Evolutionary conservation across 2,329 filamentous ascomycete genomes (phyloP).

Genomic region (Pseudocercospora musae): DNA sequence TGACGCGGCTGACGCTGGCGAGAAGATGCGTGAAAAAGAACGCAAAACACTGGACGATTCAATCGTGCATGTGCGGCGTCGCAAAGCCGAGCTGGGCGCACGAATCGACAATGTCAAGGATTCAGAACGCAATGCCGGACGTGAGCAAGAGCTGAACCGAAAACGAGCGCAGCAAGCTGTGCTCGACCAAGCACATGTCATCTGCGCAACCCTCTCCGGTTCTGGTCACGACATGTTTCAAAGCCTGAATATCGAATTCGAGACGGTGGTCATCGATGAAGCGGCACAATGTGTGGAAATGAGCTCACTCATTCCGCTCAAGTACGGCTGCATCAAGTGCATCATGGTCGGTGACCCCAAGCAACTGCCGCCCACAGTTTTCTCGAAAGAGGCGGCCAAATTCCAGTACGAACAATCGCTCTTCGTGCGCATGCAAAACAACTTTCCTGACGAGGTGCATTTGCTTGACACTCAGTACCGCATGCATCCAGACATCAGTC

Average conservation of each 20-base stretch:
- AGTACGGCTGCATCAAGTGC: constrained; percentile 95
- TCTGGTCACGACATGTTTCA: constrained; percentile 98
- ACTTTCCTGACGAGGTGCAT: constrained; percentile 83
- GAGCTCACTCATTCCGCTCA: constrained; percentile 91
- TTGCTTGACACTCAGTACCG: constrained; percentile 97
- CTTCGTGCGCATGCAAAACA: constrained; percentile 97
- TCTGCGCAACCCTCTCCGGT: constrained; percentile 92
- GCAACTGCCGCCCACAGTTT: constrained; percentile 90
- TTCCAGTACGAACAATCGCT: constrained; percentile 97
- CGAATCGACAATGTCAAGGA: constrained; percentile 87
- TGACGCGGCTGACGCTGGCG: constrained; percentile 50
- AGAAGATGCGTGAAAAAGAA: constrained; percentile 41
- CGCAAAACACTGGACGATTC: constrained; percentile 68
- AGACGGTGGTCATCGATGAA: constrained; percentile 97
- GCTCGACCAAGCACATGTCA: constrained; percentile 82
- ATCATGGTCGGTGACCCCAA: constrained; percentile 97
- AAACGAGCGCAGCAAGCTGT: constrained; percentile 86
- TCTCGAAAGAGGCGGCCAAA: constrained; percentile 85
- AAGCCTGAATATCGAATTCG: constrained; percentile 89
- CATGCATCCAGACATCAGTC: constrained; percentile 96
- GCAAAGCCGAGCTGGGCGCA: constrained; percentile 71
- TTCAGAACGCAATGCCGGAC: constrained; percentile 73
- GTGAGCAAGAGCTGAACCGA: constrained; percentile 81
- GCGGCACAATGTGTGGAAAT: constrained; percentile 97
- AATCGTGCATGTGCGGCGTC: constrained; percentile 73